Conservation (phyloP, 495 filamentous ascomycete genomes). For the Hypoxylon crocopeplum region DNA sequence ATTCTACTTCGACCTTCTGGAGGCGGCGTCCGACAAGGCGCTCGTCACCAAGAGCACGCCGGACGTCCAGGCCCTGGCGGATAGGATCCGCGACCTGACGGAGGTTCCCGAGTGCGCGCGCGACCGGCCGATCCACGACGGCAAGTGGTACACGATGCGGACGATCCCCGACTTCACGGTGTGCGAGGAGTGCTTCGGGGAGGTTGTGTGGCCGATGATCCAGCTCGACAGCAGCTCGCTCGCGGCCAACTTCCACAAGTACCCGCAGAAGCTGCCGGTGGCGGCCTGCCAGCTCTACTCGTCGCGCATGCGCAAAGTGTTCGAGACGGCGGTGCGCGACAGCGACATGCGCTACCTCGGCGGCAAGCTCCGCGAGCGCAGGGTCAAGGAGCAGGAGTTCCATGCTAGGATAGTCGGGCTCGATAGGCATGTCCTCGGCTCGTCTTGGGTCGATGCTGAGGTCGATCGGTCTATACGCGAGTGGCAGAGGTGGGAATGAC, state of each 20-base stretch:
- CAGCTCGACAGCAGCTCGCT: constrained; percentile 55
- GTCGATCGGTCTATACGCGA: constrained; percentile 55
- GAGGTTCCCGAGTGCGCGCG: constrained; percentile 46
- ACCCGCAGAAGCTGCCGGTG: constrained; percentile 52
- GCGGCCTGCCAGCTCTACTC: constrained; percentile 77
- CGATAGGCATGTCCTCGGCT: constrained; percentile 49
- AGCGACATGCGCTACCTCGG: constrained; percentile 65
- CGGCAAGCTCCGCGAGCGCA: constrained; percentile 54
- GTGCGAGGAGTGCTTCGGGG: constrained; percentile 66
- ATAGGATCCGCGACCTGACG: constrained; percentile 43
- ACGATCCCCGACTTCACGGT: constrained; percentile 49
- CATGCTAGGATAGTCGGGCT: constrained; percentile 40
- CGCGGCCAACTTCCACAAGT: constrained; percentile 63
- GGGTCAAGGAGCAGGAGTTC: constrained; percentile 44
- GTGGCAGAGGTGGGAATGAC: constrained; percentile 63
- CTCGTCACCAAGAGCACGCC: constrained; percentile 39
- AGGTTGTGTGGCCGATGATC: constrained; percentile 69
- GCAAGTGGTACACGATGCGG: constrained; percentile 51
- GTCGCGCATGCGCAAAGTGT: constrained; percentile 72
- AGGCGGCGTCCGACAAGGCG: constrained; percentile 48
- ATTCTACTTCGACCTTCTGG: constrained; percentile 51
- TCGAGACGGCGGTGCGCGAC: constrained; percentile 62
- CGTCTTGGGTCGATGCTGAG: constrained; percentile 57
- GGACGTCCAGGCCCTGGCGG: constrained; percentile 46
- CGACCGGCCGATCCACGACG: constrained; percentile 34